phyloP scores from a whole-genome alignment of 768 basidiomycete genomes.

The Flagelloscypha sp. region DNA sequence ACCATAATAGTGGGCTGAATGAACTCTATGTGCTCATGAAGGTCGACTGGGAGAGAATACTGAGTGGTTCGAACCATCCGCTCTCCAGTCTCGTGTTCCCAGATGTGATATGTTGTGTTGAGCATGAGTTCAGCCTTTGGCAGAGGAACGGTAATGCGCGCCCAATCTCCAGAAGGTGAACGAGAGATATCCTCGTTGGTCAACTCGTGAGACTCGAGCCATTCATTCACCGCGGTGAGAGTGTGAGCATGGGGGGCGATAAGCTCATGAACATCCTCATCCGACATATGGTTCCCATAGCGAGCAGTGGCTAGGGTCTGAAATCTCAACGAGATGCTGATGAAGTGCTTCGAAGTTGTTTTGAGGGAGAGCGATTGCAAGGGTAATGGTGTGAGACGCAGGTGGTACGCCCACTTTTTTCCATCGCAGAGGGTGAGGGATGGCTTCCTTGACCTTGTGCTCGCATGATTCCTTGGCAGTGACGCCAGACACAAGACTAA shows the following conservation, averaged over 20 bases:
- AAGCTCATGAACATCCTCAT: constrained; percentile 55
- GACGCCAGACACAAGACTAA: no score
- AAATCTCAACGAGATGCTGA: constrained; percentile 45
- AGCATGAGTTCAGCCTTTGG: constrained; percentile 60
- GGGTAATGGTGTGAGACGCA: constrained; percentile 34
- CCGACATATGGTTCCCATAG: constrained; percentile 53
- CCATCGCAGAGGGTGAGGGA: constrained; percentile 46
- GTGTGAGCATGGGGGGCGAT: constrained; percentile 53
- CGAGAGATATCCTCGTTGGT: constrained; percentile 38
- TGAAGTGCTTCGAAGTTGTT: constrained; percentile 42
- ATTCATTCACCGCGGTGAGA: constrained; percentile 46
- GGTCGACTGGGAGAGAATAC: constrained; percentile 54
- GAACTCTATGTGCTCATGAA: constrained; percentile 56
- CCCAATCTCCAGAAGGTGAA: constrained; percentile 65
- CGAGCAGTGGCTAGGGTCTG: constrained; percentile 45
- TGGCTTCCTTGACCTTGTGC: constrained; percentile 51
- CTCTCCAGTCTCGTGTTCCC: constrained; percentile 49
- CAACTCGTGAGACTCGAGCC: constrained; percentile 53
- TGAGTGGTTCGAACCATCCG: constrained; percentile 55
- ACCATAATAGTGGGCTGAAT: constrained; percentile 68
- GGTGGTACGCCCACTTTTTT: constrained; percentile 32
- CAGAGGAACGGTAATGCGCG: constrained; percentile 51
- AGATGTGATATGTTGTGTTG: constrained; percentile 59
- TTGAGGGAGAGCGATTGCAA: constrained; percentile 53
- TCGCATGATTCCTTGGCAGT: no score